phyloP scores from a whole-genome alignment of 1,139 yeast species.

The Suhomyces yuchorum region DNA sequence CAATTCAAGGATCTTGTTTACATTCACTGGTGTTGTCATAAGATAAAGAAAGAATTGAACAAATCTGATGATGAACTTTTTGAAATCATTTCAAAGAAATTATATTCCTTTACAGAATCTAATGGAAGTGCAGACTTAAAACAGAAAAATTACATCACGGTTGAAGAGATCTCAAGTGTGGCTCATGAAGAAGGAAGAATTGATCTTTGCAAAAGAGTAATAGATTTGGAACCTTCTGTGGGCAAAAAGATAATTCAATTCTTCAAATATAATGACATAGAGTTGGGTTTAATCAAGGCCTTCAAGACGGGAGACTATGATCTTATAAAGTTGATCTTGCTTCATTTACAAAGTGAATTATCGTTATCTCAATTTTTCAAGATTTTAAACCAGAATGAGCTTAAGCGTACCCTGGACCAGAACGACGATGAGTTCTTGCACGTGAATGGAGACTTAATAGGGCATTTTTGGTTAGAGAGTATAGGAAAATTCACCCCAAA shows the following conservation, averaged over 20 bases:
- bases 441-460: slow-evolving; percentile 45
- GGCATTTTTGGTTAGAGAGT: slow-evolving; percentile 42
- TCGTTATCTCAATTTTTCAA: slow-evolving; percentile 44
- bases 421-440: slow-evolving; percentile 12
- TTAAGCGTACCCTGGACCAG: slow-evolving; percentile 18
- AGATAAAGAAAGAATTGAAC: slow-evolving; percentile 58
- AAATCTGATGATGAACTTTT: slow-evolving; percentile 62
- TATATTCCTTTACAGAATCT: slow-evolving; percentile 25
- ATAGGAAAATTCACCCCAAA: slow-evolving; percentile 30
- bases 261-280: slow-evolving; percentile 71
- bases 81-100: slow-evolving; percentile 47
- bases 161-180: slow-evolving; percentile 62
- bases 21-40: slow-evolving; percentile 80
- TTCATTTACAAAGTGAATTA: slow-evolving; percentile 48
- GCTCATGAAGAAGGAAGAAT: slow-evolving; percentile 87
- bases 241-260: slow-evolving; percentile 64
- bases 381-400: slow-evolving; percentile 45
- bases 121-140: slow-evolving; percentile 1
- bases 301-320: slow-evolving; percentile 68
- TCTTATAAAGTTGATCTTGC: slow-evolving; percentile 60
- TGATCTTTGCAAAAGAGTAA: slow-evolving; percentile 62
- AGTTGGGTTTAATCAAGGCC: slow-evolving; percentile 68
- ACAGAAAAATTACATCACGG: slow-evolving; percentile 47
- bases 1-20: slow-evolving; percentile 59
- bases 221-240: slow-evolving; percentile 69